Evolutionary conservation across 768 basidiomycete genomes (phyloP), one percentile per base, ranked within the genome.

Genomic region (Sarcomyxa edulis): DNA sequence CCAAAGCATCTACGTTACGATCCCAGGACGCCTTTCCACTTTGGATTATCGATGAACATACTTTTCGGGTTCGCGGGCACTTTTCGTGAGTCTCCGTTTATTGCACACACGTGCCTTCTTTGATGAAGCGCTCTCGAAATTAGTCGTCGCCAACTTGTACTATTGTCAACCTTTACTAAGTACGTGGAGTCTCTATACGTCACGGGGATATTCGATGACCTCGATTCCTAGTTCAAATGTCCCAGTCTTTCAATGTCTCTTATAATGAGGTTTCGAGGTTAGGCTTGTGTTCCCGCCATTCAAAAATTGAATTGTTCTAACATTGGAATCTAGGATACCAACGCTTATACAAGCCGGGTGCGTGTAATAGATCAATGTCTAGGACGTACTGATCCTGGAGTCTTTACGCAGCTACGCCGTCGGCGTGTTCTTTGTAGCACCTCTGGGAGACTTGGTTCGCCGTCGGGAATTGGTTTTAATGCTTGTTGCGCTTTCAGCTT

Each of bases 141-240:
- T n/a, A 83, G 81, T 63, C 27, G 78, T 78, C 10, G 72, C 77
- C n/a, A 91, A 91, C 50, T 53, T 91, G 32, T 91, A 89, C 51
- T 92, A 90, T 48, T 84, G 80, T 44, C 85, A 87, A 61, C 88
- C 88, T 0, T 53, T 91, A 48, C 60, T 90, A 9, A 84, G 87
- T 78, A 53, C 46, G 70, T 62, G 21, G 12, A 7, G n/a, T n/a
- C n/a, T n/a, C 29, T 4, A 7, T 15, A 21, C 9, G n/a, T 6
- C 15, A 32, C 6, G 33, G 32, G 9, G 40, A 14, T 26, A 1
- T 9, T 27, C 10, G 22, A 26, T 36, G n/a, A 44, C 21, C 7
- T n/a, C 5, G 16, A 10, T 6, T 37, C 22, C 15, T 20, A 70
- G 71, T 73, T 32, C 61, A 71, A 46, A 60, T 68, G 49, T 55